Percentiles rank a stretch among this genome's conserved stretches.
Evolutionary conservation across 768 basidiomycete species (phyloP).

Genomic region (Mycena vulgaris): DNA sequence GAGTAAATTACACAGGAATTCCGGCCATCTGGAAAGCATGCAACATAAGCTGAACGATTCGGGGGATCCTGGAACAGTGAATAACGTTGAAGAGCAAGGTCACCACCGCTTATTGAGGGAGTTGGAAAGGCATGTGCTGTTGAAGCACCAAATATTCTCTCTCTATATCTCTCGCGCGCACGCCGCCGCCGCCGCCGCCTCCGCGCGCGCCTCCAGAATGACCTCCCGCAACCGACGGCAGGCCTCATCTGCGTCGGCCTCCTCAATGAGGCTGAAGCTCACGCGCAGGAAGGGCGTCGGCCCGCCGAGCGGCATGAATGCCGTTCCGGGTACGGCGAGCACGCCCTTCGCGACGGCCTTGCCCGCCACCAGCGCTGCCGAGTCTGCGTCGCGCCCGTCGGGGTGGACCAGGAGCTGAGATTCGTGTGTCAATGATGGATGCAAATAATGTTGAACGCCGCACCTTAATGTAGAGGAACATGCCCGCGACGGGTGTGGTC

Average conservation of each 20-base stretch:
- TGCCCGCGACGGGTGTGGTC: conserved; percentile 71
- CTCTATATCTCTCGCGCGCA: too few relatives aligned
- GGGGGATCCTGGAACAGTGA: too few relatives aligned
- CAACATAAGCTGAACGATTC: too few relatives aligned
- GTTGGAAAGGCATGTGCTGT: too few relatives aligned
- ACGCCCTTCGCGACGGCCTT: conserved; percentile 33
- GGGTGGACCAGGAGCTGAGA: conserved; percentile 20
- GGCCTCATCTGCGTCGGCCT: conserved; percentile 32
- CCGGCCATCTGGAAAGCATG: too few relatives aligned
- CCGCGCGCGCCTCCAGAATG: conserved; percentile 32
- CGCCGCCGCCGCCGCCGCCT: neutral
- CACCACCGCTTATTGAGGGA: too few relatives aligned
- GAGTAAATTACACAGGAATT: too few relatives aligned
- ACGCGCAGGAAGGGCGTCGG: conserved; percentile 32
- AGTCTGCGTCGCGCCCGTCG: neutral
- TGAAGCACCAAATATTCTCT: too few relatives aligned
- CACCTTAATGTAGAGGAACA: conserved; percentile 78
- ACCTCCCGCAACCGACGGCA: conserved; percentile 33
- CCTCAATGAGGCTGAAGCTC: conserved; percentile 37
- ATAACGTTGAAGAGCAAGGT: too few relatives aligned
- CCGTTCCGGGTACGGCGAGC: conserved; percentile 34
- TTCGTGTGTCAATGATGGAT: neutral
- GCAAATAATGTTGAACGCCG: neutral
- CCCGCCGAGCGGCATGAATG: conserved; percentile 37
- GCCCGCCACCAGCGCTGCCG: neutral